Conservation (phyloP, 2,329 filamentous ascomycete genomes). For the Talaromyces sp. region DNA sequence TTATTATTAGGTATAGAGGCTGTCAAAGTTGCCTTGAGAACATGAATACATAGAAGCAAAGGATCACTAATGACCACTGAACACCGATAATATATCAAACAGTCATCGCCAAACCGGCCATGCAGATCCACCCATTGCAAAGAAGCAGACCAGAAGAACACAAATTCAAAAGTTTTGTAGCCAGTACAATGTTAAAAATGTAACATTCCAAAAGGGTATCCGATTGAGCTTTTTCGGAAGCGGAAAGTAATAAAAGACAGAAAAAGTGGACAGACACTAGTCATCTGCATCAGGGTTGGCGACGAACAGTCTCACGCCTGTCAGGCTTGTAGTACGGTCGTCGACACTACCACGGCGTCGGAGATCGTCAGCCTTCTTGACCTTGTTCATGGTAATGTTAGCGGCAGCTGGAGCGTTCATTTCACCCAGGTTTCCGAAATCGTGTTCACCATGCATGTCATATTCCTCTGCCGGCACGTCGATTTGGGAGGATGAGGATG, state of each 20-base stretch:
- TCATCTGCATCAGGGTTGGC: slow-evolving; percentile 47
- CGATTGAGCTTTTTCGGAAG: slow-evolving; percentile 10
- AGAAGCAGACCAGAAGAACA: neutral
- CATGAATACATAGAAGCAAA: slow-evolving; percentile 6
- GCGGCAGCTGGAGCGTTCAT: slow-evolving; percentile 47
- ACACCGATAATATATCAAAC: slow-evolving; percentile 2
- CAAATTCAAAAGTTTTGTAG: neutral
- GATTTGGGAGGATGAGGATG: slow-evolving; percentile 8
- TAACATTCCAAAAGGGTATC: slow-evolving; percentile 14
- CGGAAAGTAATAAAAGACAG: neutral
- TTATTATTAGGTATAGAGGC: neutral
- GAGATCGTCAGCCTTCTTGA: slow-evolving; percentile 43
- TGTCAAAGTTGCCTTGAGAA: neutral
- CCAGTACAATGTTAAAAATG: slow-evolving; percentile 1
- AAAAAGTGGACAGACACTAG: neutral
- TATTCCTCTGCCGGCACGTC: slow-evolving; percentile 24
- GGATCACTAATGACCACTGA: neutral
- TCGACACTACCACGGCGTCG: slow-evolving; percentile 48
- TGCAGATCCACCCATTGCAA: neutral
- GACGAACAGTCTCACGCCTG: slow-evolving; percentile 45
- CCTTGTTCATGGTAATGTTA: slow-evolving; percentile 37
- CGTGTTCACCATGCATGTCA: slow-evolving; percentile 47
- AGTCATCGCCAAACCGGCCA: slow-evolving; percentile 8
- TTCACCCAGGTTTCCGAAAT: slow-evolving; percentile 54
- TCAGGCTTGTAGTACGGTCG: slow-evolving; percentile 48